A percentile compares a stretch with the other conserved stretches of the same genome.
These are phyloP conservation scores for Ceriops zippeliana DNA, from an alignment of 345 rosid genomes.

Conservation along the genomic window DNA sequence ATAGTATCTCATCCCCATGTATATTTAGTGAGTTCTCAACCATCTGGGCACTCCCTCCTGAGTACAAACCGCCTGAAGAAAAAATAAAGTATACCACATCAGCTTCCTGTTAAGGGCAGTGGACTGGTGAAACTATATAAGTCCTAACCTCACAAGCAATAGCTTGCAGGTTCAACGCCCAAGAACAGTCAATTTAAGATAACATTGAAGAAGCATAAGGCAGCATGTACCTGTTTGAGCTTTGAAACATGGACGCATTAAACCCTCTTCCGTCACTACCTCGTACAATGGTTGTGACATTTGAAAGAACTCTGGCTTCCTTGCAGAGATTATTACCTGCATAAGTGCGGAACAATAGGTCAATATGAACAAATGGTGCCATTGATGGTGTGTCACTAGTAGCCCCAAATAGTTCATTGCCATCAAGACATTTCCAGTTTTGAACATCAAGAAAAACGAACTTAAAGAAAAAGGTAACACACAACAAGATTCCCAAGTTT, in stretches of 20 bases:
- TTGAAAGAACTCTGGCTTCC: slow-evolving; percentile 98
- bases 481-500: too few species aligned
- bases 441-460: too few species aligned
- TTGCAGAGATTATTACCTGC: slow-evolving; percentile 91
- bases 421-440: not conserved
- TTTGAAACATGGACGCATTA: slow-evolving; percentile 97
- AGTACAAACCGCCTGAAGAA: slow-evolving; percentile 73
- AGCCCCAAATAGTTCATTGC: not conserved
- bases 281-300: slow-evolving; percentile 92
- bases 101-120: not conserved
- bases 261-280: slow-evolving; percentile 92
- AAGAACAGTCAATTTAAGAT: not conserved
- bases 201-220: not conserved
- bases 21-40: slow-evolving; percentile 75
- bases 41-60: slow-evolving; percentile 98
- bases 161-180: not conserved
- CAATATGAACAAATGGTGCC: not conserved
- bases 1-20: slow-evolving; percentile 93
- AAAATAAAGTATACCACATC: slow-evolving; percentile 11
- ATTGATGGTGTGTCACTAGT: slow-evolving; percentile 1
- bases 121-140: not conserved
- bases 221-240: slow-evolving; percentile 49
- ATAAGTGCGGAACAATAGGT: slow-evolving; percentile 12
- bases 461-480: too few species aligned
- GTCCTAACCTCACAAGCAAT: not conserved